Conservation (phyloP, 768 basidiomycete genomes). For the Podaxis rugospora region DNA sequence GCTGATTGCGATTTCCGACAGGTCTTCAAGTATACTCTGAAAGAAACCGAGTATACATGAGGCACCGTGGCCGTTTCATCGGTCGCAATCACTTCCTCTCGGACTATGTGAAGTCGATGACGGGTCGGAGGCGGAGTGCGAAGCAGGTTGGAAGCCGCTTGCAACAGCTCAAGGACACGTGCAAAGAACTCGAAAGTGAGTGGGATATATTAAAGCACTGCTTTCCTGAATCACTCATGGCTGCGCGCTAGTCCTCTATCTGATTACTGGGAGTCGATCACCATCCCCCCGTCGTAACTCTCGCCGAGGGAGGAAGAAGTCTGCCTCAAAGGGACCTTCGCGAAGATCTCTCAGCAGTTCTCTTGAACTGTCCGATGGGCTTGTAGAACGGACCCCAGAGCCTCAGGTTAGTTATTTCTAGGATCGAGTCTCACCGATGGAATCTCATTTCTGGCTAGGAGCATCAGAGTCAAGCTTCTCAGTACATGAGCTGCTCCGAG, state of each 20-base stretch:
- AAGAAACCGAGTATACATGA: slow-evolving; percentile 57
- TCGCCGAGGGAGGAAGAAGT: slow-evolving; percentile 3
- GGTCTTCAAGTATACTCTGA: slow-evolving; percentile 64
- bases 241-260: background rate
- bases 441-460: background rate
- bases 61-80: slow-evolving; percentile 65
- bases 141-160: slow-evolving; percentile 79
- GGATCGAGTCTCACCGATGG: too few relatives aligned
- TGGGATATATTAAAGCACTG: background rate
- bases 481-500: background rate
- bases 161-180: slow-evolving; percentile 72
- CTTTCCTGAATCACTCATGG: background rate
- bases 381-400: background rate
- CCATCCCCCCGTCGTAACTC: slow-evolving; percentile 2
- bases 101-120: slow-evolving; percentile 62
- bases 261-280: slow-evolving; percentile 6
- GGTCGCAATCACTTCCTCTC: slow-evolving; percentile 78
- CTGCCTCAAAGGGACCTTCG: background rate
- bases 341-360: slow-evolving; percentile 1
- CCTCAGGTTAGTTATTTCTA: background rate
- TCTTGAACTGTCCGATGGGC: background rate
- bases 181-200: slow-evolving; percentile 32
- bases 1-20: slow-evolving; percentile 18
- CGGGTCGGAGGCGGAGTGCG: slow-evolving; percentile 62
- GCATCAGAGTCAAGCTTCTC: background rate